Percentiles rank a stretch among this genome's conserved stretches.
phyloP scores from a whole-genome alignment of 768 basidiomycete genomes.

The Russula foetens region DNA sequence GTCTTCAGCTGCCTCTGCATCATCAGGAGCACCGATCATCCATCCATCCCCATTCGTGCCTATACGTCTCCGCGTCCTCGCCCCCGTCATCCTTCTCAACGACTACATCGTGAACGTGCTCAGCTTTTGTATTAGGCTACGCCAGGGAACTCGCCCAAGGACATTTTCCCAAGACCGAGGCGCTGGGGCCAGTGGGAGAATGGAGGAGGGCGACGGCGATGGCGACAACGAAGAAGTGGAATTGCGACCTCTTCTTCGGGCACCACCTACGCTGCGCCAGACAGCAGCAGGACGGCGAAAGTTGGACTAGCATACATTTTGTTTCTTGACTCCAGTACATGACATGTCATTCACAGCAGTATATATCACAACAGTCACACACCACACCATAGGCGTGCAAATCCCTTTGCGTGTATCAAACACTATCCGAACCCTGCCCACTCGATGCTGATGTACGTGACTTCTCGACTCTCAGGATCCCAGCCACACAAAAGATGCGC shows the following conservation, averaged over 20 bases:
- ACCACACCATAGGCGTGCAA: neutral
- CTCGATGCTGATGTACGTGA: slow-evolving; percentile 73
- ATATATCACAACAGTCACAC: neutral
- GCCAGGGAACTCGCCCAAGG: slow-evolving; percentile 11
- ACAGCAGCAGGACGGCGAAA: slow-evolving; percentile 6
- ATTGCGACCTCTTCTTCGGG: slow-evolving; percentile 16
- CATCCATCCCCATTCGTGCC: slow-evolving; percentile 76
- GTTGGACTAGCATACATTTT: slow-evolving; percentile 3
- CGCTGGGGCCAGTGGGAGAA: slow-evolving; percentile 47
- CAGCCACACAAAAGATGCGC: slow-evolving; percentile 86
- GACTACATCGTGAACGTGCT: slow-evolving; percentile 57
- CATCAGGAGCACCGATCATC: slow-evolving; percentile 27
- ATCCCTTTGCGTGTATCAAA: neutral
- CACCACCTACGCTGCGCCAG: slow-evolving; percentile 4
- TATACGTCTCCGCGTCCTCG: slow-evolving; percentile 72
- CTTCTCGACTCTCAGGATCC: slow-evolving; percentile 61
- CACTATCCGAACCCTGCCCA: slow-evolving; percentile 89
- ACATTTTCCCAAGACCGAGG: slow-evolving; percentile 18
- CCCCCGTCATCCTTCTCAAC: slow-evolving; percentile 64
- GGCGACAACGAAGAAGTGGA: slow-evolving; percentile 29
- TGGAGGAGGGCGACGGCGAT: slow-evolving; percentile 51
- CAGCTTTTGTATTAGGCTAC: slow-evolving; percentile 39
- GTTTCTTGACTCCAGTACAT: neutral
- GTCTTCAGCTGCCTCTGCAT: slow-evolving; percentile 17
- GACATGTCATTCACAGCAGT: neutral